A percentile compares a stretch with the other conserved stretches of the same genome.
Evolutionary conservation across 2,329 filamentous ascomycete genomes (phyloP).

Genomic region (Cladosporium velox): DNA sequence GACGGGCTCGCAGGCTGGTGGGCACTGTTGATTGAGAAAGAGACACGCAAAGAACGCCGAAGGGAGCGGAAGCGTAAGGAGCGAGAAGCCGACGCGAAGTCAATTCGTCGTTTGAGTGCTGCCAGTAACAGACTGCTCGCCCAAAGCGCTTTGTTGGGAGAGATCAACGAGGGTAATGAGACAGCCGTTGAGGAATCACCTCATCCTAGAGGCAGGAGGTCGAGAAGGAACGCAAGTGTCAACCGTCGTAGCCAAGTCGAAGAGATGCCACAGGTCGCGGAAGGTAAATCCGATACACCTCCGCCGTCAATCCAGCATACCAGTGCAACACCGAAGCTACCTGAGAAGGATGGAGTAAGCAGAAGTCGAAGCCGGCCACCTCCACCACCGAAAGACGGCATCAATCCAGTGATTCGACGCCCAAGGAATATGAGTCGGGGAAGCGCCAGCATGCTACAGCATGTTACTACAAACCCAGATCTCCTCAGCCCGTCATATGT

Average conservation of each 20-base stretch:
- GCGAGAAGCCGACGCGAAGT: constrained; percentile 77
- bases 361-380: constrained; percentile 76
- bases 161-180: constrained; percentile 74
- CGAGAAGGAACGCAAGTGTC: constrained; percentile 51
- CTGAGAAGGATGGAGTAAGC: constrained; percentile 49
- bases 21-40: constrained; percentile 91
- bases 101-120: constrained; percentile 78
- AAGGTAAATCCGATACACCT: constrained; percentile 53
- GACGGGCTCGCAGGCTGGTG: constrained; percentile 94
- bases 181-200: constrained; percentile 56
- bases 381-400: constrained; percentile 80
- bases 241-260: constrained; percentile 54
- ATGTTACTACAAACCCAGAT: constrained; percentile 71
- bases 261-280: constrained; percentile 76
- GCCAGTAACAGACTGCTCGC: constrained; percentile 84
- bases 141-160: constrained; percentile 64
- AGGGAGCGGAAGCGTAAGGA: constrained; percentile 83
- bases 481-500: constrained; percentile 55
- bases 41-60: constrained; percentile 79
- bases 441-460: constrained; percentile 81
- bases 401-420: constrained; percentile 57
- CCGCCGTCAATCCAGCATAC: background rate
- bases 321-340: background rate
- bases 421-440: constrained; percentile 45
- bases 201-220: constrained; percentile 72